phyloP scores from a whole-genome alignment of 176 grass and related monocot genomes.

The Calamus simplicifolius region DNA sequence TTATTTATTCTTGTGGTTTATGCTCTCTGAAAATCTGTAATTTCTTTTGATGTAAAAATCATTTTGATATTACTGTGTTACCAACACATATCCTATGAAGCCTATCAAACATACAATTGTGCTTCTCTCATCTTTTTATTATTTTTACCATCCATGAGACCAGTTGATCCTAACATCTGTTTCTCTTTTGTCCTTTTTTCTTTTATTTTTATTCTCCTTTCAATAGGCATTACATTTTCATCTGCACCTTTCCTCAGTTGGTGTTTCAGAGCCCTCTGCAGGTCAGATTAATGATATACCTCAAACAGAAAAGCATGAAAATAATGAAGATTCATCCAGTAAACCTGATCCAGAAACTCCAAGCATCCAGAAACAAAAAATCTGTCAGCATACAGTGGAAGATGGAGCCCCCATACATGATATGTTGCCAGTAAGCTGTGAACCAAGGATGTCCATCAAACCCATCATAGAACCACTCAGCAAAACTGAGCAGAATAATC shows the following conservation, averaged over 20 bases:
- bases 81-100: no score
- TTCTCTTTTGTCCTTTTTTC: neutral
- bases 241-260: conserved; percentile 61
- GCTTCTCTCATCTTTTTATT: no score
- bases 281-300: conserved; percentile 24
- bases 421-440: conserved; percentile 1
- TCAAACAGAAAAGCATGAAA: conserved; percentile 26
- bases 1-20: no score
- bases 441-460: conserved; percentile 13
- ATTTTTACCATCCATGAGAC: no score
- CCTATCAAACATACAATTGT: no score
- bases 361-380: conserved; percentile 16
- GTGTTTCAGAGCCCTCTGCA: conserved; percentile 18
- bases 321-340: conserved; percentile 3
- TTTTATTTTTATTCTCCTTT: neutral
- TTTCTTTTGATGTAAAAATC: no score
- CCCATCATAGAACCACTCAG: conserved; percentile 17
- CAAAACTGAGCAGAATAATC: conserved; percentile 23
- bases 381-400: conserved; percentile 7
- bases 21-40: no score
- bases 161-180: no score
- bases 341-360: conserved; percentile 23
- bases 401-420: conserved; percentile 13
- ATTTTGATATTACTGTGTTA: no score
- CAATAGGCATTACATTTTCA: conserved; percentile 47